Base-by-base conservation (phyloP, 2,329 filamentous ascomycete genomes). In the Calcarisporium arbuscula region DNA sequence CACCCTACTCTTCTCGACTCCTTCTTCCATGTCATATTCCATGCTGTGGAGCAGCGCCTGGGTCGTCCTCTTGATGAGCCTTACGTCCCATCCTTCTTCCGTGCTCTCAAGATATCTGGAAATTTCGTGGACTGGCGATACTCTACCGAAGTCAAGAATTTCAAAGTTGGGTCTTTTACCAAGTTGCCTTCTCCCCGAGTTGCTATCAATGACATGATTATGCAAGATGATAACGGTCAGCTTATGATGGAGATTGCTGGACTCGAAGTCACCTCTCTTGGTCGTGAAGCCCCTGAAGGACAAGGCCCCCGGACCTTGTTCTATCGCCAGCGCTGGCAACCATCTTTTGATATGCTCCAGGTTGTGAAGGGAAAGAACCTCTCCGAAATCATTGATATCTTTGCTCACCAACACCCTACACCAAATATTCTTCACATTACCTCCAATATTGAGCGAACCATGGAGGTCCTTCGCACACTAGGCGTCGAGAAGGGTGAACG, bases 1-100 rank as follows among this genome's bases (percentile, higher is more conserved):
- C 46, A 49, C 25, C 46, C 48, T 1, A 47, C 44, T 8, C 43
- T 50, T 7, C 37, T 52, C 4, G 48, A 52, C 30, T 40, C 48
- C 10, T 45, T 47, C 37, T 51, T 52, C 40, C 48, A 52, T 30
- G 40, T 47, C 30, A 47, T 52, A 20, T 48, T 51, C 39, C 35
- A 44, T 27, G 46, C 49, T 4, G 36, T 52, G 7, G 48, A 52
- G 32, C 41, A 44, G n/a, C 38, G 43, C 6, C 40, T 47, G 8
- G 49, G 45, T 2, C 40, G 41, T 1, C 39, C 47, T 17, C 34
- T 52, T 5, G 42, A 46, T 25, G 49, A 48, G 39, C 46, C 46
- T 15, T 49, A 49, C 30, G 49, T 50, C 10, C 47, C 48, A 4
- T 47, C 49, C 3, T 51, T 48, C 33, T 43, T 50, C 40, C 35